These are phyloP conservation scores for Globisporangium nagaii DNA, from an alignment of 352 stramenopile species.

Conservation along the genomic window DNA sequence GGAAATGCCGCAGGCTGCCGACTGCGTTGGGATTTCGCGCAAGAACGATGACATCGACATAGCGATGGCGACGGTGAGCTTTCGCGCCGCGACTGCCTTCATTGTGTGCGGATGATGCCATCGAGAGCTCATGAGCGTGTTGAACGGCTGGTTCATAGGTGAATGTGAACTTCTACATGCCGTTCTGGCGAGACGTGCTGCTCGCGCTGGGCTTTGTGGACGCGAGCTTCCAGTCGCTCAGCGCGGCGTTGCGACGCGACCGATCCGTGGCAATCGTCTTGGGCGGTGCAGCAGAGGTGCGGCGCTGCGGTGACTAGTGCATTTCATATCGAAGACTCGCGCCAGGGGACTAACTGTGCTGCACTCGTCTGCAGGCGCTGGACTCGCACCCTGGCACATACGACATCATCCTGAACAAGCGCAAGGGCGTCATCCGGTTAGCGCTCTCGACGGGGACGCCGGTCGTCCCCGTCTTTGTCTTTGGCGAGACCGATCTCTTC, in stretches of 20 bases:
- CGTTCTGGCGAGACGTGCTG: constrained; percentile 48
- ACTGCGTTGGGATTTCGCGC: constrained; percentile 25
- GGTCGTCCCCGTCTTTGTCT: constrained; percentile 60
- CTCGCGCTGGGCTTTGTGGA: constrained; percentile 47
- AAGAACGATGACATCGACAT: constrained; percentile 39
- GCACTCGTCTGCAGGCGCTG: too few relatives aligned
- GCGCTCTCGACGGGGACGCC: constrained; percentile 46
- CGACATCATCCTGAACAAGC: constrained; percentile 57
- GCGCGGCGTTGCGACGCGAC: constrained; percentile 19
- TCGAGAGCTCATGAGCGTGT: too few relatives aligned
- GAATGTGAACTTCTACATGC: constrained; percentile 40
- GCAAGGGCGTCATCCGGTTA: constrained; percentile 61
- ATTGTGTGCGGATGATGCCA: too few relatives aligned
- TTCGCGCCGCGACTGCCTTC: too few relatives aligned
- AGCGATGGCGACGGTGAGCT: constrained; percentile 31
- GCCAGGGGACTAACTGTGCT: too few relatives aligned
- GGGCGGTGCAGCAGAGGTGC: constrained; percentile 41
- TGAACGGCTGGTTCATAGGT: constrained; percentile 16
- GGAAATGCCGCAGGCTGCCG: constrained; percentile 16
- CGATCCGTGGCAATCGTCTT: constrained; percentile 33
- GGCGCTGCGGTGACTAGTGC: not conserved
- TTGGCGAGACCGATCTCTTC: constrained; percentile 65
- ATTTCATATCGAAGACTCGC: too few relatives aligned
- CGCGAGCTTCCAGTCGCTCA: constrained; percentile 36
- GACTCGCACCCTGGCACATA: constrained; percentile 34